Conservation (phyloP, 345 rosid species). For the Alliaria petiolata region DNA sequence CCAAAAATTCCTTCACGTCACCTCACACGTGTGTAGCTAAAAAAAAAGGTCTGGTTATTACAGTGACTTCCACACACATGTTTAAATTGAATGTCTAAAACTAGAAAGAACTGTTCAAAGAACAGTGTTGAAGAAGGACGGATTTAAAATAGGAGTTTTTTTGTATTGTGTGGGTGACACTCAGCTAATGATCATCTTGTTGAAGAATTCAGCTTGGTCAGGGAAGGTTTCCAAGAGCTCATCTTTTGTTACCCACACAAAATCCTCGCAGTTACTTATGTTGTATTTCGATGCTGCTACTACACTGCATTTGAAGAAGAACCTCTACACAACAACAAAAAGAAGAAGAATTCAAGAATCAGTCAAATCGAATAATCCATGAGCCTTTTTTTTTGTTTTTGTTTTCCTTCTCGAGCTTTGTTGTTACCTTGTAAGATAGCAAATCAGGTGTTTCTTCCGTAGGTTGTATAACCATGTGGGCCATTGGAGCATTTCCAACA, state of each 20-base stretch:
- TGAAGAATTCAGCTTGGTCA: slow-evolving; percentile 62
- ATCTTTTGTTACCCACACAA: slow-evolving; percentile 91
- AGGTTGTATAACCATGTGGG: slow-evolving; percentile 60
- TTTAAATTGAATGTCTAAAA: neutral
- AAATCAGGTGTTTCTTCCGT: slow-evolving; percentile 37
- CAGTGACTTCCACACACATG: neutral
- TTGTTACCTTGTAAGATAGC: slow-evolving; percentile 58
- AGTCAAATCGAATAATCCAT: neutral
- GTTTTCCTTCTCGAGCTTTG: neutral
- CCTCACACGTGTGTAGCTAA: neutral
- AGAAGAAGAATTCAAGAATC: neutral
- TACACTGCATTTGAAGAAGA: slow-evolving; percentile 93
- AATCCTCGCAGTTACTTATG: slow-evolving; percentile 69
- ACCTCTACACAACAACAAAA: slow-evolving; percentile 46
- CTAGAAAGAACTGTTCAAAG: too few species aligned
- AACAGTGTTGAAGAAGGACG: too few species aligned
- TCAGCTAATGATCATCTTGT: slow-evolving; percentile 89
- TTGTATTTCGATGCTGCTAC: slow-evolving; percentile 65
- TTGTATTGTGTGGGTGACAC: neutral
- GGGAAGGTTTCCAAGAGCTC: slow-evolving; percentile 84
- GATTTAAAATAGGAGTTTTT: neutral
- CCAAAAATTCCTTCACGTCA: neutral
- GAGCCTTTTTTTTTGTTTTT: neutral
- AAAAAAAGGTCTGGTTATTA: neutral
- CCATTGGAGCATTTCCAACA: slow-evolving; percentile 98